These are phyloP conservation scores for Warburgia ugandensis DNA, from an alignment of 164 flowering plant genomes.

Conservation along the genomic window DNA sequence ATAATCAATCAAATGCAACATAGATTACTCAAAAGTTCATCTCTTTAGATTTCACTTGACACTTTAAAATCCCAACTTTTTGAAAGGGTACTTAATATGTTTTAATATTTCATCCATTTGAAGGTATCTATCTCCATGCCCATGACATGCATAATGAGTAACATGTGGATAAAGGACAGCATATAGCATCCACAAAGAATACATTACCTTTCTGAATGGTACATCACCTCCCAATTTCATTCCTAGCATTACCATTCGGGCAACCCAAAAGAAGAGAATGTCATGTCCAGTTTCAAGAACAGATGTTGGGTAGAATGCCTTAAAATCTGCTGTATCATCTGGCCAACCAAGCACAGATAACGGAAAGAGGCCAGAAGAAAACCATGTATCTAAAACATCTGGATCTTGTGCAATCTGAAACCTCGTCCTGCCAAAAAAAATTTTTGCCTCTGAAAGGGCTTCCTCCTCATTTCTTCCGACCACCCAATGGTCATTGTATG, in stretches of 20 bases:
- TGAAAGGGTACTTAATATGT: no score
- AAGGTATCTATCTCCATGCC: no score
- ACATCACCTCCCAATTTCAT: constrained; percentile 88
- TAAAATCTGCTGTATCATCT: constrained; percentile 71
- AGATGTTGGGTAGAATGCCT: constrained; percentile 83
- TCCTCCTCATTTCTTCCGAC: constrained; percentile 75
- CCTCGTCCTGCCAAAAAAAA: constrained; percentile 48
- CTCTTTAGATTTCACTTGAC: no score
- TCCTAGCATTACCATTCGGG: constrained; percentile 95
- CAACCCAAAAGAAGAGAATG: constrained; percentile 97
- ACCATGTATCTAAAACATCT: constrained; percentile 93
- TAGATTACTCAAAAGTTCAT: no score
- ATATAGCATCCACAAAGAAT: no score
- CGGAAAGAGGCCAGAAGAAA: constrained; percentile 95
- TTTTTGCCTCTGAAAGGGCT: constrained; percentile 52
- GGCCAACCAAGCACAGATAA: constrained; percentile 97
- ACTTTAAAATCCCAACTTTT: no score
- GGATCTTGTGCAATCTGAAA: constrained; percentile 82
- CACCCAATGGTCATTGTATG: constrained; percentile 80
- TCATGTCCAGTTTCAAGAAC: constrained; percentile 98
- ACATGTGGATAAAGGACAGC: no score
- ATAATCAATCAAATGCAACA: no score
- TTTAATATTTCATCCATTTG: no score
- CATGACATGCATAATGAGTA: no score
- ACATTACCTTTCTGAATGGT: constrained; percentile 83